A percentile compares a stretch with the other conserved stretches of the same genome.
phyloP scores from a whole-genome alignment of 1,284 basidiomycete species.

The Taiwanofungus camphoratus region DNA sequence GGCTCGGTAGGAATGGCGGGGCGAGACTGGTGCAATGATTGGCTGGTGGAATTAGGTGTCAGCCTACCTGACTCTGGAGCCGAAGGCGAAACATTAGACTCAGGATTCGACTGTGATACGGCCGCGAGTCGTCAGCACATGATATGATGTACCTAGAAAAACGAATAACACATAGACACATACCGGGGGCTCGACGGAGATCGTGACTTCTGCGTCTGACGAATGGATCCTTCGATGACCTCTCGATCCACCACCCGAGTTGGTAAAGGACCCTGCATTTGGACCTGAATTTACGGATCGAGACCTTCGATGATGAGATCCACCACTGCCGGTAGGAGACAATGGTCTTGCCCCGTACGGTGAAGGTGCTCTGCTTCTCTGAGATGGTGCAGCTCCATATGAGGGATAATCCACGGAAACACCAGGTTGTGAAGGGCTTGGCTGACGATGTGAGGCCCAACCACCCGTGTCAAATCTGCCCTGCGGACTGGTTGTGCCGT shows the following conservation, averaged over 20 bases:
- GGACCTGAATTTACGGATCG: slow-evolving; percentile 8
- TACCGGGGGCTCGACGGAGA: slow-evolving; percentile 23
- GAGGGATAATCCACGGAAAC: too few relatives aligned
- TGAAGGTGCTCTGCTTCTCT: neutral
- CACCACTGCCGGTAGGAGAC: neutral
- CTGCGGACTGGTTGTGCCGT: neutral
- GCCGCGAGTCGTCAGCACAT: slow-evolving; percentile 6
- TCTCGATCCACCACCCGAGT: slow-evolving; percentile 5
- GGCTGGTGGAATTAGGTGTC: slow-evolving; percentile 15
- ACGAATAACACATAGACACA: too few relatives aligned
- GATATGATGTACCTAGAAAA: too few relatives aligned
- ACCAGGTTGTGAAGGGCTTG: too few relatives aligned
- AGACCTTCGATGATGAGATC: slow-evolving; percentile 2
- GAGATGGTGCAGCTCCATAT: neutral
- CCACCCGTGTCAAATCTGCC: too few relatives aligned
- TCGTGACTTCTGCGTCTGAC: slow-evolving; percentile 14
- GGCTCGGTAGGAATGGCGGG: slow-evolving; percentile 13
- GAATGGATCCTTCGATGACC: slow-evolving; percentile 14
- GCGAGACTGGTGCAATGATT: slow-evolving; percentile 8
- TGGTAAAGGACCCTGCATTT: slow-evolving; percentile 8
- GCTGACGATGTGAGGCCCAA: too few relatives aligned
- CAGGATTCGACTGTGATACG: slow-evolving; percentile 18
- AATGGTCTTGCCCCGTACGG: slow-evolving; percentile 3
- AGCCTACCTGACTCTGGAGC: slow-evolving; percentile 15
- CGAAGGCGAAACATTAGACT: slow-evolving; percentile 16